Conservation (phyloP, 768 basidiomycete genomes). For the Sporobolomyces pararoseus region DNA sequence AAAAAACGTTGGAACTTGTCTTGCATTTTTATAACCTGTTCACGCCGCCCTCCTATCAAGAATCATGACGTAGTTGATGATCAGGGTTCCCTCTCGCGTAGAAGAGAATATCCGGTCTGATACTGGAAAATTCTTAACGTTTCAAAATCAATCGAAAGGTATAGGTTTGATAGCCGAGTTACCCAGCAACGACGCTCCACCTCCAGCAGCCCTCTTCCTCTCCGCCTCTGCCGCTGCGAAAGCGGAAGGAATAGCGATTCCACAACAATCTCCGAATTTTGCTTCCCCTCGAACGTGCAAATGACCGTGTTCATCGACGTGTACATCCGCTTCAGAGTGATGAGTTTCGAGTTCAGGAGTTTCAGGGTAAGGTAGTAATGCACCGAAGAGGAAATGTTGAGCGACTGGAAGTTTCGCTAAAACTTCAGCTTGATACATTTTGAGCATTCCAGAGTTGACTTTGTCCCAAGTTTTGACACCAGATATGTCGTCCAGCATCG, state of each 20-base stretch:
- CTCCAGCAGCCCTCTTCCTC: conserved; percentile 48
- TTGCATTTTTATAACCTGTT: no score
- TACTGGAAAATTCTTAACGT: no score
- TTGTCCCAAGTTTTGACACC: conserved; percentile 72
- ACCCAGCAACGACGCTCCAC: background rate
- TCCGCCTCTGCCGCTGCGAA: conserved; percentile 67
- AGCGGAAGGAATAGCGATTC: conserved; percentile 75
- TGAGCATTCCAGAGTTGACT: conserved; percentile 91
- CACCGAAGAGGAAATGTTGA: conserved; percentile 93
- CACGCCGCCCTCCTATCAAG: no score
- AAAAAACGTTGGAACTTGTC: no score
- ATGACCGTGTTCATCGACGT: conserved; percentile 43
- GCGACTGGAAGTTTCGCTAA: conserved; percentile 90
- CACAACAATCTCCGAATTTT: conserved; percentile 82
- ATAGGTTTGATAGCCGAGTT: conserved; percentile 23
- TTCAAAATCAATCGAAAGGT: conserved; percentile 35
- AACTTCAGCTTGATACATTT: conserved; percentile 96
- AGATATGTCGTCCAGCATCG: conserved; percentile 91
- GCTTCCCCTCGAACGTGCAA: conserved; percentile 49
- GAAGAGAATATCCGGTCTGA: no score
- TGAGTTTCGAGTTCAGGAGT: conserved; percentile 21
- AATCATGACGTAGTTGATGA: no score
- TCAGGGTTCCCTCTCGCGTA: no score
- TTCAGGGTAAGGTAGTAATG: conserved; percentile 55
- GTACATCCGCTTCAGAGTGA: conserved; percentile 24